Evolutionary conservation across 352 stramenopile species (phyloP).

Genomic region (Phytopythium chamaehyphon): DNA sequence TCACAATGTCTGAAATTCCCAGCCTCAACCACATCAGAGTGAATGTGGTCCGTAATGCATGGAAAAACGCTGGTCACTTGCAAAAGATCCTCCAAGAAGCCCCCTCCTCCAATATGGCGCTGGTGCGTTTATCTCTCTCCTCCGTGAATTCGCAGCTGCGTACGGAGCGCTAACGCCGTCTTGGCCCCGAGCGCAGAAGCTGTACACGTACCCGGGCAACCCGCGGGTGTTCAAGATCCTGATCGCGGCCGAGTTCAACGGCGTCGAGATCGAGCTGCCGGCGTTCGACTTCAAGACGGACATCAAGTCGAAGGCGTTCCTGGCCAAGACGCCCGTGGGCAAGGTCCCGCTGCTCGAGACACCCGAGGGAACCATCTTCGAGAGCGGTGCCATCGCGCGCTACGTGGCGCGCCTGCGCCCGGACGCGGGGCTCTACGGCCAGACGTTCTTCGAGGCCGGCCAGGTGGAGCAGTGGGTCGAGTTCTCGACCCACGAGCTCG

Average conservation of each 20-base stretch:
- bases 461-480: conserved; percentile 94
- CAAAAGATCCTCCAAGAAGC: too few species aligned
- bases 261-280: conserved; percentile 78
- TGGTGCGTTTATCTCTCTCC: not conserved
- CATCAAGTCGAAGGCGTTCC: conserved; percentile 65
- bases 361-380: conserved; percentile 76
- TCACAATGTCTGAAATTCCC: too few species aligned
- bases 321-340: conserved; percentile 84
- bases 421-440: conserved; percentile 87
- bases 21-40: too few species aligned
- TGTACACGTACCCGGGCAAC: conserved; percentile 88
- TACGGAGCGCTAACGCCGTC: not conserved
- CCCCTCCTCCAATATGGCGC: too few species aligned
- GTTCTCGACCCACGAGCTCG: conserved; percentile 89
- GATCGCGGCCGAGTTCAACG: conserved; percentile 93
- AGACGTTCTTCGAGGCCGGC: conserved; percentile 88
- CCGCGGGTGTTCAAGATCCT: conserved; percentile 93
- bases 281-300: conserved; percentile 62
- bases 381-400: conserved; percentile 91
- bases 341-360: conserved; percentile 89
- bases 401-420: conserved; percentile 88
- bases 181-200: conserved; percentile 39
- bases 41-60: too few species aligned
- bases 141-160: not conserved
- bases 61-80: too few species aligned